Evolutionary conservation across 768 basidiomycete genomes (phyloP), one percentile per base, ranked within the genome.

Genomic region (Calocybe cyanea): DNA sequence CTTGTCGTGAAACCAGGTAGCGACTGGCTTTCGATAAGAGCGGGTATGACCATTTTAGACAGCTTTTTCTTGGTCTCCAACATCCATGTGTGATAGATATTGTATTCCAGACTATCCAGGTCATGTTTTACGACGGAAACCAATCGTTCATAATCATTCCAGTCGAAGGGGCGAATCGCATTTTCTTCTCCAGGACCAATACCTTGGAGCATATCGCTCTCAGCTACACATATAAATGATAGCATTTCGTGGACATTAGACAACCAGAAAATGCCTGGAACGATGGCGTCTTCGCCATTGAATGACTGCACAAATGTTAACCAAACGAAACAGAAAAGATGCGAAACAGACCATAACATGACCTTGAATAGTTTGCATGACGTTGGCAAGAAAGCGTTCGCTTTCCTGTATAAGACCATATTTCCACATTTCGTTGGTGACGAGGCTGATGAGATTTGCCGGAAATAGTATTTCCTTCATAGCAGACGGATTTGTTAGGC

Each of bases 401-500:
- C 92, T 95, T 67, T 99, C 96, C 13, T 83, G 77, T 54, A 98
- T 97, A 54, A 99, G 80, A 39, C 94, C 92, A 58, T 95, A 93
- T 67, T 96, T 97, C 96, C 96, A 98, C 96, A 99, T 99, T 67
- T 98, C 96, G 65, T 99, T 99, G n/a, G 93, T 95, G 54, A 96
- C 85, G 38, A 98, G 71, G 61, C 89, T 92, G 67, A 99, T 98
- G 49, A 99, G 80, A 64, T 98, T 97, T 19, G 96, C 94, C 9
- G 96, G 96, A 84, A 99, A 99, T 33, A 99, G 76, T 43, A 99
- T 93, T 64, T 99, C 96, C 67, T 97, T 97, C 51, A 92, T 84
- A 15, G 86, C 83, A n/a, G 93, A 89, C 1, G 93, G 89, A 58
- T 88, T 95, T 37, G 87, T 87, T 35, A 91, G 71, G 58, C 85